Conservation (phyloP, 2,329 filamentous ascomycete species). For the Claviceps maximensis region DNA sequence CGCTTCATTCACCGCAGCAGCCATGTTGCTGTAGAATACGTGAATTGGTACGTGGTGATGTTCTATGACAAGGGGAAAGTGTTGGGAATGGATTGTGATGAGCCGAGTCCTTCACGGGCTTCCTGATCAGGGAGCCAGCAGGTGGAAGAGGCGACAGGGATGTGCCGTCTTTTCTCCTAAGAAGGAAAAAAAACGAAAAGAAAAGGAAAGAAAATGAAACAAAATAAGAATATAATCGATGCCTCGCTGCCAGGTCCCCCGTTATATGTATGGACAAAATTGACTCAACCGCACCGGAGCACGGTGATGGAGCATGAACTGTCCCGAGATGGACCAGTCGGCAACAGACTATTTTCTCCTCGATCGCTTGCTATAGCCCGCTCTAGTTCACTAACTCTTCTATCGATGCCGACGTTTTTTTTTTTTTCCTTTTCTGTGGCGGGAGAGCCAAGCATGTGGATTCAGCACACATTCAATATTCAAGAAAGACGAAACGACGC, state of each 20-base stretch:
- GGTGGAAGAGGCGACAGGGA: neutral
- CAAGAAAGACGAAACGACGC: too few species aligned
- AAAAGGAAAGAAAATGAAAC: too few species aligned
- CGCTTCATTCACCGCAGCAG: slow-evolving; percentile 21
- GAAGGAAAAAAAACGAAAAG: too few species aligned
- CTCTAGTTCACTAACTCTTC: neutral
- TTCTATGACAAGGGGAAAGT: slow-evolving; percentile 1
- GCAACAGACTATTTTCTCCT: neutral
- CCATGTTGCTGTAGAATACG: slow-evolving; percentile 9
- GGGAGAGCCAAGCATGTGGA: too few species aligned
- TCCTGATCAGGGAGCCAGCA: neutral
- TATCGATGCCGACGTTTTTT: neutral
- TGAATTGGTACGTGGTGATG: neutral
- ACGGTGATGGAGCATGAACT: neutral
- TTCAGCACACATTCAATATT: too few species aligned
- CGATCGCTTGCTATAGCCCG: neutral
- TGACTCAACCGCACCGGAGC: neutral
- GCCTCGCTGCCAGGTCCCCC: too few species aligned
- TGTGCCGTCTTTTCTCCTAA: too few species aligned
- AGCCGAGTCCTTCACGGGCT: neutral
- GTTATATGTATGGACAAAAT: neutral
- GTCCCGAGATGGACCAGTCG: too few species aligned
- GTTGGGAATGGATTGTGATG: neutral
- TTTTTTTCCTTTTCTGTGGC: neutral
- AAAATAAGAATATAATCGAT: too few species aligned